phyloP scores from a whole-genome alignment of 805 yeast species.

The Wickerhamiella azymoides region DNA sequence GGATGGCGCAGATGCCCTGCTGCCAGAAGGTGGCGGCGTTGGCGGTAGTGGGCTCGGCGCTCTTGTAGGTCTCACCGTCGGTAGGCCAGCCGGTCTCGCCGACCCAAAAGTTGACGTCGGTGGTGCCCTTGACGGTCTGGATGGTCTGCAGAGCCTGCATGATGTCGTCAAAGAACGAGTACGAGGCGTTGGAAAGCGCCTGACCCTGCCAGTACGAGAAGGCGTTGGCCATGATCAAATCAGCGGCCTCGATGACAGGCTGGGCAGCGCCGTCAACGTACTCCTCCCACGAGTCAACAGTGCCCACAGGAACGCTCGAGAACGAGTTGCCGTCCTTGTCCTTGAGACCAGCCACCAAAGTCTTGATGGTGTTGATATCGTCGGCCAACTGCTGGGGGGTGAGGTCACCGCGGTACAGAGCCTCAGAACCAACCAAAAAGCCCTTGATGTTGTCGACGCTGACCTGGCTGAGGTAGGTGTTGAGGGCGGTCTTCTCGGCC shows the following conservation, averaged over 20 bases:
- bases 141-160: slow-evolving; percentile 91
- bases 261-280: slow-evolving; percentile 63
- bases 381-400: slow-evolving; percentile 60
- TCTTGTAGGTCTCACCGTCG: slow-evolving; percentile 58
- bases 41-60: slow-evolving; percentile 49
- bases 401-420: slow-evolving; percentile 80
- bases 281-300: slow-evolving; percentile 93
- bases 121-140: slow-evolving; percentile 74
- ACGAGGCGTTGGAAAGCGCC: slow-evolving; percentile 64
- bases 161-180: slow-evolving; percentile 89
- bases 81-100: slow-evolving; percentile 99
- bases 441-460: slow-evolving; percentile 50
- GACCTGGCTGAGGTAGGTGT: slow-evolving; percentile 54
- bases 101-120: slow-evolving; percentile 82
- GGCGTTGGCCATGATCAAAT: slow-evolving; percentile 82
- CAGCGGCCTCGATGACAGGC: slow-evolving; percentile 68
- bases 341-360: slow-evolving; percentile 41
- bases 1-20: slow-evolving; percentile 79
- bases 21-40: slow-evolving; percentile 78
- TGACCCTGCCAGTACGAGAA: slow-evolving; percentile 99
- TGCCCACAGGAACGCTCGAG: slow-evolving; percentile 63
- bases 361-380: slow-evolving; percentile 49
- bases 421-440: slow-evolving; percentile 89
- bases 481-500: slow-evolving; percentile 62
- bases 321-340: slow-evolving; percentile 77